phyloP scores from a whole-genome alignment of 306 rosid species.

The Vicia sativa region DNA sequence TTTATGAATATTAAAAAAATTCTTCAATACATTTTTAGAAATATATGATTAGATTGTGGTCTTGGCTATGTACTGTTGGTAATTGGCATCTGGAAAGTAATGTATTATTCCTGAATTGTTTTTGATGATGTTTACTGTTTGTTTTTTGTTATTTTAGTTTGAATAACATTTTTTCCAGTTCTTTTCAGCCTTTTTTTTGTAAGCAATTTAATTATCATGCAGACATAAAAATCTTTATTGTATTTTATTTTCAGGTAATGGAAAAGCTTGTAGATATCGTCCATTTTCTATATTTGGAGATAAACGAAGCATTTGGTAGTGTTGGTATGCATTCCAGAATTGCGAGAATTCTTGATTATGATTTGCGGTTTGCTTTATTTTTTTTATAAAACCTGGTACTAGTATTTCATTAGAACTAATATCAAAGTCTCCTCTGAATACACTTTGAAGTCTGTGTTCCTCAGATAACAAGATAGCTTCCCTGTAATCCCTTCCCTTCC shows the following conservation, averaged over 20 bases:
- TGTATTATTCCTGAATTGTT: constrained; percentile 20
- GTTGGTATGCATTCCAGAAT: constrained; percentile 68
- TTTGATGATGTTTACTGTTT: constrained; percentile 15
- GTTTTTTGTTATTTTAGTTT: constrained; percentile 10
- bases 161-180: neutral
- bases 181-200: constrained; percentile 26
- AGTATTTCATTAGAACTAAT: neutral
- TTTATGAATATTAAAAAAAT: constrained; percentile 20
- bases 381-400: constrained; percentile 9
- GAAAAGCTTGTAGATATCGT: constrained; percentile 89
- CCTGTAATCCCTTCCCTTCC: neutral
- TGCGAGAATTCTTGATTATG: constrained; percentile 33
- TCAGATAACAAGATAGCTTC: constrained; percentile 9
- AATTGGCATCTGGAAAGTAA: constrained; percentile 25
- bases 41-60: constrained; percentile 19
- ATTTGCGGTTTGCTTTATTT: constrained; percentile 22
- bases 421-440: neutral
- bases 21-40: constrained; percentile 3
- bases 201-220: constrained; percentile 16
- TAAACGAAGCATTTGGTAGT: constrained; percentile 85
- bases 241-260: constrained; percentile 79
- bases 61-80: constrained; percentile 12
- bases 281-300: constrained; percentile 85
- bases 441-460: neutral
- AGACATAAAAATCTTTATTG: constrained; percentile 38